These are phyloP conservation scores for Picea sitchensis DNA, from an alignment of 75 land plant genomes.

Conservation along the genomic window DNA sequence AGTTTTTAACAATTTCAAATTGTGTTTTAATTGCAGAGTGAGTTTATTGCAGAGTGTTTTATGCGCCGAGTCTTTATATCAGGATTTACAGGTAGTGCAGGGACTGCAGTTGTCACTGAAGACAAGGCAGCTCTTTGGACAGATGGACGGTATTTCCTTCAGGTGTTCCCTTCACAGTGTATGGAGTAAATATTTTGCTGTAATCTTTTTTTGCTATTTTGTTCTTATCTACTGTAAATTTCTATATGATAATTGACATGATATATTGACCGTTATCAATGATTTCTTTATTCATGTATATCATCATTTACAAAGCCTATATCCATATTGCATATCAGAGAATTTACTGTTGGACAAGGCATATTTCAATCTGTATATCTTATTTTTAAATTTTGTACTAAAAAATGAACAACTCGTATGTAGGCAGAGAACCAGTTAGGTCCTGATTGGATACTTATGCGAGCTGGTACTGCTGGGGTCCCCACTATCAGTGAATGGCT, in stretches of 20 bases:
- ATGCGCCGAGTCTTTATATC: conserved; percentile 85
- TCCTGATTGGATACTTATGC: conserved; percentile 87
- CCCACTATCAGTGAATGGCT: conserved; percentile 91
- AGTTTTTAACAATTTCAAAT: too few relatives aligned
- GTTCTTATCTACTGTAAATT: background rate
- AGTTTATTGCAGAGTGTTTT: conserved; percentile 95
- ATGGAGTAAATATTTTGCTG: background rate
- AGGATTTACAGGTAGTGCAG: conserved; percentile 97
- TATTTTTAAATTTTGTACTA: background rate
- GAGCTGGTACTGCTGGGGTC: conserved; percentile 79
- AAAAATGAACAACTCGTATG: background rate
- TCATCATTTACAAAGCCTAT: background rate
- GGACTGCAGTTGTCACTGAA: conserved; percentile 92
- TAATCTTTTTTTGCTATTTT: background rate
- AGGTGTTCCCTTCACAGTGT: conserved; percentile 41
- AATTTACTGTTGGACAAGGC: background rate
- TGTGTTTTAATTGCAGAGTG: conserved; percentile 59
- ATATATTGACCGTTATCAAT: background rate
- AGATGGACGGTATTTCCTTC: conserved; percentile 97
- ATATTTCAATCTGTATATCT: background rate
- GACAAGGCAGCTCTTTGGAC: conserved; percentile 97
- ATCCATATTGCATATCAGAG: background rate
- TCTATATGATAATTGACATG: background rate
- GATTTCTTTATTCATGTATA: background rate
- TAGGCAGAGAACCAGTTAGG: conserved; percentile 92